A percentile compares a stretch with the other conserved stretches of the same genome.
These are phyloP conservation scores for Ilyonectria robusta DNA, from an alignment of 2,329 filamentous ascomycete genomes.

Conservation along the genomic window DNA sequence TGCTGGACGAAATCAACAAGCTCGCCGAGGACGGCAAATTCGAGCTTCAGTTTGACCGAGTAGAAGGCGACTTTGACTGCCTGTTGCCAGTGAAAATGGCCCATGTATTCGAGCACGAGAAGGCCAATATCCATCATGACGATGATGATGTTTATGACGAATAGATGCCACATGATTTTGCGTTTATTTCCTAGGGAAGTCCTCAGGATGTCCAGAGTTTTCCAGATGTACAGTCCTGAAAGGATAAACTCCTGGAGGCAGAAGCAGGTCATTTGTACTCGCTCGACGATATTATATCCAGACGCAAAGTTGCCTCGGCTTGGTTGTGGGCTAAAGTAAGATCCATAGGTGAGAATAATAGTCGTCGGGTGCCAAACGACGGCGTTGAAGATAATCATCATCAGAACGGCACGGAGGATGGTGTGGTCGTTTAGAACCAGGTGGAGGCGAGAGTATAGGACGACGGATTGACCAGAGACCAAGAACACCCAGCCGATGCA, in stretches of 20 bases:
- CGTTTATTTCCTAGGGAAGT: slow-evolving; percentile 34
- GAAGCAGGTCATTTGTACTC: slow-evolving; percentile 23
- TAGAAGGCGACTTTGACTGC: slow-evolving; percentile 53
- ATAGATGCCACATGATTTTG: slow-evolving; percentile 32
- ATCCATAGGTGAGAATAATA: slow-evolving; percentile 68
- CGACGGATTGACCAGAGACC: slow-evolving; percentile 72
- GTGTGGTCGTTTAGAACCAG: slow-evolving; percentile 66
- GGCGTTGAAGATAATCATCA: slow-evolving; percentile 70
- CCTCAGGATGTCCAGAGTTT: slow-evolving; percentile 19
- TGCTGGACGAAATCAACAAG: slow-evolving; percentile 53
- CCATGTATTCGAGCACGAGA: slow-evolving; percentile 50
- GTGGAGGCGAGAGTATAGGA: slow-evolving; percentile 74
- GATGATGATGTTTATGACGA: slow-evolving; percentile 59
- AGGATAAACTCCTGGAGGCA: slow-evolving; percentile 23
- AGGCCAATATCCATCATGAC: slow-evolving; percentile 59
- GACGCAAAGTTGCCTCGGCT: background rate
- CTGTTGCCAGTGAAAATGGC: slow-evolving; percentile 52
- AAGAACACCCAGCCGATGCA: slow-evolving; percentile 55
- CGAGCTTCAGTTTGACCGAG: slow-evolving; percentile 55
- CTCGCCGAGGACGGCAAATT: slow-evolving; percentile 54
- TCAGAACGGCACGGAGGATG: slow-evolving; percentile 63
- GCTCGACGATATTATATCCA: slow-evolving; percentile 51
- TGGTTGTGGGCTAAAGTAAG: slow-evolving; percentile 52
- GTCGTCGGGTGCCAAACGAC: slow-evolving; percentile 68
- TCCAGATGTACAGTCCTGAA: slow-evolving; percentile 21